Percentiles rank a stretch among this genome's conserved stretches.
Conservation (phyloP, 768 basidiomycete genomes). For the Tricholoma sp. region DNA sequence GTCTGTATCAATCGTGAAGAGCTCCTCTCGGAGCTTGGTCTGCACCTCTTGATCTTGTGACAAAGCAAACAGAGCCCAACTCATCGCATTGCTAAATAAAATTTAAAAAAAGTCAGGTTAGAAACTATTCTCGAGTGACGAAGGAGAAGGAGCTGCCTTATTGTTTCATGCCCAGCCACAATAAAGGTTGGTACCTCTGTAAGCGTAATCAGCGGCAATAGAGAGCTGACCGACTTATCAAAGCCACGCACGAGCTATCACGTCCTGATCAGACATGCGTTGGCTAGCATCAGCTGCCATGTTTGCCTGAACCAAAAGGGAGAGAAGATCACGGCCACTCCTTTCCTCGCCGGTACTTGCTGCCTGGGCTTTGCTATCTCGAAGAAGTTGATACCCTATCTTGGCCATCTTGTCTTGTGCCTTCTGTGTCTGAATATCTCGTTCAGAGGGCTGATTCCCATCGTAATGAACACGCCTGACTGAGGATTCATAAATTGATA, state of each 20-base stretch:
- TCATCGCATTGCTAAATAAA: conserved; percentile 28
- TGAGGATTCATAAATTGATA: background rate
- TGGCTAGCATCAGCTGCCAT: conserved; percentile 38
- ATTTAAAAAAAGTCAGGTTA: background rate
- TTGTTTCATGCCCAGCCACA: conserved; percentile 44
- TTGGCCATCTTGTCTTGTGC: conserved; percentile 32
- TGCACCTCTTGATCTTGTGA: conserved; percentile 44
- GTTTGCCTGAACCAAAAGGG: conserved; percentile 43
- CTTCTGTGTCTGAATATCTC: conserved; percentile 10
- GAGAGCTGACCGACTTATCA: background rate
- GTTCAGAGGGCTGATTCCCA: conserved; percentile 13
- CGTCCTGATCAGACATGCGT: conserved; percentile 17
- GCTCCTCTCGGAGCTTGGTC: conserved; percentile 52
- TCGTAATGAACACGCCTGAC: background rate
- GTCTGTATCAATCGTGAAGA: conserved; percentile 44
- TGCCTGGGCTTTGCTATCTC: conserved; percentile 33
- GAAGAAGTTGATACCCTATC: conserved; percentile 37
- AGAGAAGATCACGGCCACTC: conserved; percentile 43
- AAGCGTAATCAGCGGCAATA: background rate
- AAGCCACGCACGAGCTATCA: conserved; percentile 11
- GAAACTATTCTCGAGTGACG: background rate
- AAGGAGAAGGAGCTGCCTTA: conserved; percentile 26
- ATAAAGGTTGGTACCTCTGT: conserved; percentile 47
- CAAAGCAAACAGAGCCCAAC: conserved; percentile 59
- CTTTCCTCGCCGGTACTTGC: conserved; percentile 10